Conservation (phyloP, 2,329 filamentous ascomycete species). For the Pestalotiopsis fici region DNA sequence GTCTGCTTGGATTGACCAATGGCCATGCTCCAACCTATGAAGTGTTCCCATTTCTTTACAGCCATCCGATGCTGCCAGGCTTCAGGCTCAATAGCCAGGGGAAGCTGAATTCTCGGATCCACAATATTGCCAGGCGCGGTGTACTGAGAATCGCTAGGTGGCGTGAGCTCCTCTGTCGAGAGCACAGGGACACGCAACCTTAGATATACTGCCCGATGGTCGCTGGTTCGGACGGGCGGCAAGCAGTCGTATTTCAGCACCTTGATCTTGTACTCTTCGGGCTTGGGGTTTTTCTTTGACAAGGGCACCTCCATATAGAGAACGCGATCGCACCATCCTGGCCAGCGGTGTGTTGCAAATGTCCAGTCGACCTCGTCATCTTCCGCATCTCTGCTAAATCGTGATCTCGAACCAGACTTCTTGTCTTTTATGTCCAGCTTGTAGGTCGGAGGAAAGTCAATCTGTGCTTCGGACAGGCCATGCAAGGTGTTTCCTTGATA, state of each 20-base stretch:
- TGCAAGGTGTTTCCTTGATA: slow-evolving; percentile 72
- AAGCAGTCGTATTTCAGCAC: slow-evolving; percentile 74
- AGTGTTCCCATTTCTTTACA: slow-evolving; percentile 30
- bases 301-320: slow-evolving; percentile 69
- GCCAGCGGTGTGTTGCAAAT: slow-evolving; percentile 83
- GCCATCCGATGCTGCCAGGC: slow-evolving; percentile 50
- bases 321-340: slow-evolving; percentile 91
- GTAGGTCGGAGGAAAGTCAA: slow-evolving; percentile 89
- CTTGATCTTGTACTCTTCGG: slow-evolving; percentile 32
- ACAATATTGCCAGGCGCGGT: slow-evolving; percentile 13
- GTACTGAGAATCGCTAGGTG: slow-evolving; percentile 22
- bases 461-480: slow-evolving; percentile 71
- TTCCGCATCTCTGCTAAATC: slow-evolving; percentile 20
- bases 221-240: slow-evolving; percentile 78
- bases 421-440: slow-evolving; percentile 65
- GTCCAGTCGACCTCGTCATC: slow-evolving; percentile 55
- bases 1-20: slow-evolving; percentile 56
- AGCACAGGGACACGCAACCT: slow-evolving; percentile 67
- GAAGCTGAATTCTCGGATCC: slow-evolving; percentile 36
- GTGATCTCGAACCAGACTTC: background rate
- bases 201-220: slow-evolving; percentile 84
- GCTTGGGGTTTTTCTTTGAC: slow-evolving; percentile 41
- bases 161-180: slow-evolving; percentile 37
- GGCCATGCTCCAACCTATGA: slow-evolving; percentile 56
- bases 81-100: slow-evolving; percentile 54